Base-by-base conservation (phyloP, 257 asterid genomes). In the Fraxinus americana region DNA sequence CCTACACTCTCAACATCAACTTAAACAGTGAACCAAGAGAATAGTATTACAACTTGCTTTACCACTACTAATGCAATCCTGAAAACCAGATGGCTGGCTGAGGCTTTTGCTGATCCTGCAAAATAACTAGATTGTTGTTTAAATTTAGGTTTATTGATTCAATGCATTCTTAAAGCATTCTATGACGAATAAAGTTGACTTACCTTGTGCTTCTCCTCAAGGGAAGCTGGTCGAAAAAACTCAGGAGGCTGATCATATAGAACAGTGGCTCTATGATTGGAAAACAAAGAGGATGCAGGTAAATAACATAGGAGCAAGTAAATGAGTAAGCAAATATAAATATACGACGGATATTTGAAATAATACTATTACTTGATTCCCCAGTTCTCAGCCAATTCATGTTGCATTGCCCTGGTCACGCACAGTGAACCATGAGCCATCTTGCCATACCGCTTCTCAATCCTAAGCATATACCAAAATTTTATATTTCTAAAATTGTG, bases 161-260 rank as follows among this genome's bases (percentile, higher is more conserved):
- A 83, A 66, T 38, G 67, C 4, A 68, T 70, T 74, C 69, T 67
- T 79, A 12, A 86, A 78, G 78, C 78, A 70, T 82, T 81, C 63
- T 48, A 14, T 29, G 50, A 17, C 59, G 67, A 16, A 41, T 67
- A 71, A 74, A 82, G 16, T 78, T 66, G 74, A 75, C 91, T 89
- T 86, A 91, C 99, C 85, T 85, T 72, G 77, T 95, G 99, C 85
- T 87, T 93, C 88, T 90, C 97, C 77, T 78, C 84, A 3, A 90
- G 90, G 79, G 92, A 87, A 78, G 99, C 87, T 41, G 97, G 97
- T 25, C 83, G 91, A 72, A 95, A 95, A 85, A 95, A 90, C 77
- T 95, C 99, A 73, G 99, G 99, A 79, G 99, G 94, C 78, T 91
- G 98, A 85, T 95, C 99, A 75, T 93, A 95, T 41, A 95, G 85